Base-by-base conservation (phyloP, 2,329 filamentous ascomycete species). In the Sporothrix luriei region DNA sequence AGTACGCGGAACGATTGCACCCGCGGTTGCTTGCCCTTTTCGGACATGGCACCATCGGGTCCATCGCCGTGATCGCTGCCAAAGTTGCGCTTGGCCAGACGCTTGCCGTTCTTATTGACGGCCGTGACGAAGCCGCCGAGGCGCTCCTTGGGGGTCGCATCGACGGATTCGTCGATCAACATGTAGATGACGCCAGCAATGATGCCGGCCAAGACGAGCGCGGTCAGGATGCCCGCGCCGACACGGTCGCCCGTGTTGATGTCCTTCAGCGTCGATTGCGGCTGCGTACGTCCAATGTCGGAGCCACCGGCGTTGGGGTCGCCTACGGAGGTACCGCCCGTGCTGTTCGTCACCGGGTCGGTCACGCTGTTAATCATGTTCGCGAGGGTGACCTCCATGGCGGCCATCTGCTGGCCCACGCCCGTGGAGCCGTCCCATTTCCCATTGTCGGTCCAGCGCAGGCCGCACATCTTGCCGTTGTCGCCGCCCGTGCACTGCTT, bases 381-480 rank as follows among this genome's bases (percentile, higher is more conserved):
- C 49, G 84, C 84, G 59, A 91, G 82, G 7, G 90, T 84, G 11
- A 90, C 82, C 75, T 91, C 87, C 76, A 91, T 80, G 2, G 86
- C 88, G 1, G 86, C 84, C 89, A 92, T 91, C 78, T 91, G 88
- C 77, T 91, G 88, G 5, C 90, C 90, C 2, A 91, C 84, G 7
- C 89, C 89, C 7, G 82, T 84, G 1, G 81, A 82, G 29, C 86
- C 85, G 76, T 91, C 88, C 78, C 84, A 90, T 10, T 16, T 16
- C 6, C 71, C 72, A 26, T 72, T 64, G 16, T 71, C 55, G 19
- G 83, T 84, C 87, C 88, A 90, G 71, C 84, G 84, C 68, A 87
- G 77, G 10, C 88, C 86, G 73, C 87, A 90, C 81, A 87, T 83
- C 33, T 82, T 83, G 3, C 83, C 82, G 71, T 87, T 87, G 33